These are phyloP conservation scores for Sclerotinia nivalis DNA, from an alignment of 2,329 filamentous ascomycete genomes.

Conservation along the genomic window DNA sequence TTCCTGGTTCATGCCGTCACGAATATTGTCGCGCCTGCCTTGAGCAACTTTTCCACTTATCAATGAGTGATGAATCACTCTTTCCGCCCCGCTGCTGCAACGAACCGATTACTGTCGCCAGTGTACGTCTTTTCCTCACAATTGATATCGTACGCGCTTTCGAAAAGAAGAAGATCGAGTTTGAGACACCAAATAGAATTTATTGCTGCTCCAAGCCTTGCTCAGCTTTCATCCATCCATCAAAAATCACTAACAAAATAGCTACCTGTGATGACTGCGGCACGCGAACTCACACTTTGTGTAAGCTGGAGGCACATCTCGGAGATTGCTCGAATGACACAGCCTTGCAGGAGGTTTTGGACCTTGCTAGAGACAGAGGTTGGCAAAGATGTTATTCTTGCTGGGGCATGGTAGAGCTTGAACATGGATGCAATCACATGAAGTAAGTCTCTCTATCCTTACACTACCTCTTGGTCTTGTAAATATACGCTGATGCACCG, in stretches of 20 bases:
- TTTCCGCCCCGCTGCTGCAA: slow-evolving; percentile 59
- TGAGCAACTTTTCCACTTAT: slow-evolving; percentile 45
- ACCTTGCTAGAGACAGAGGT: slow-evolving; percentile 45
- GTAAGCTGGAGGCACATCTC: slow-evolving; percentile 50
- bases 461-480: neutral
- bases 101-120: slow-evolving; percentile 44
- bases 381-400: slow-evolving; percentile 57
- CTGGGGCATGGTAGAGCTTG: slow-evolving; percentile 50
- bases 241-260: slow-evolving; percentile 39
- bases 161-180: slow-evolving; percentile 52
- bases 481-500: slow-evolving; percentile 16
- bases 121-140: slow-evolving; percentile 44
- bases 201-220: slow-evolving; percentile 53
- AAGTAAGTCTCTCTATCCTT: slow-evolving; percentile 46
- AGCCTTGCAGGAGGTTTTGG: slow-evolving; percentile 45
- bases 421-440: slow-evolving; percentile 57
- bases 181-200: slow-evolving; percentile 48
- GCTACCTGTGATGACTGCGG: slow-evolving; percentile 49
- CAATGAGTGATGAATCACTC: slow-evolving; percentile 51
- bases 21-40: slow-evolving; percentile 55
- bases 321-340: slow-evolving; percentile 52
- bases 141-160: slow-evolving; percentile 37
- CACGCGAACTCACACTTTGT: slow-evolving; percentile 50
- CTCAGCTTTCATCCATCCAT: slow-evolving; percentile 48
- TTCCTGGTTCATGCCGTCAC: slow-evolving; percentile 46